These are phyloP conservation scores for Populus tremula DNA, from an alignment of 345 rosid genomes.

Conservation along the genomic window DNA sequence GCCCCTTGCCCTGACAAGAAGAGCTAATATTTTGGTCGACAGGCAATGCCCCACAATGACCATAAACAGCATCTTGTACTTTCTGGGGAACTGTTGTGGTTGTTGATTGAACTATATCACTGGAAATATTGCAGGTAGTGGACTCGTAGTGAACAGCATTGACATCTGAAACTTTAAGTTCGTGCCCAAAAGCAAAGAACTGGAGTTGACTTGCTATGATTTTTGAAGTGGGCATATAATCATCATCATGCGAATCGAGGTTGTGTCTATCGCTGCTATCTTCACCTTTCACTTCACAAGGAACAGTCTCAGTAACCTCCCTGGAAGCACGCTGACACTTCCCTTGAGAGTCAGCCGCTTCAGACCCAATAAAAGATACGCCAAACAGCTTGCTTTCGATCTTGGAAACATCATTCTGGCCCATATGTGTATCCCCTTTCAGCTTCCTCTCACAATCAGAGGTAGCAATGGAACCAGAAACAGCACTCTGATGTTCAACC, in stretches of 20 bases:
- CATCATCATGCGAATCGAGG: neutral
- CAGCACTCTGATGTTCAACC: neutral
- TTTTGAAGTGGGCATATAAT: neutral
- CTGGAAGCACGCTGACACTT: neutral
- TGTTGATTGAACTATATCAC: slow-evolving; percentile 5
- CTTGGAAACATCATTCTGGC: neutral
- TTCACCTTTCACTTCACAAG: slow-evolving; percentile 7
- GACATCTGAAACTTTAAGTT: neutral
- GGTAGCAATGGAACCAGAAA: slow-evolving; percentile 6
- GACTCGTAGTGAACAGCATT: neutral
- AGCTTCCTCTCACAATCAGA: neutral
- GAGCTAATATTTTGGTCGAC: neutral
- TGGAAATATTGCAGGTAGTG: slow-evolving; percentile 1
- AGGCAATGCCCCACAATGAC: neutral
- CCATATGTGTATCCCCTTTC: neutral
- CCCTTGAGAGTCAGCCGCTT: neutral
- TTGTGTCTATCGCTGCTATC: slow-evolving; percentile 2
- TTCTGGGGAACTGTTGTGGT: neutral
- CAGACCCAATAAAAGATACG: neutral
- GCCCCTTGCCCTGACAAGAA: neutral
- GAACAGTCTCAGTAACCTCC: neutral
- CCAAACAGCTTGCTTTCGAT: neutral
- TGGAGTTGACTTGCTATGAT: slow-evolving; percentile 1
- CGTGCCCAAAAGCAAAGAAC: slow-evolving; percentile 3
- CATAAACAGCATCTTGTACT: neutral